phyloP scores from a whole-genome alignment of 768 basidiomycete species.

The Russula sp. region DNA sequence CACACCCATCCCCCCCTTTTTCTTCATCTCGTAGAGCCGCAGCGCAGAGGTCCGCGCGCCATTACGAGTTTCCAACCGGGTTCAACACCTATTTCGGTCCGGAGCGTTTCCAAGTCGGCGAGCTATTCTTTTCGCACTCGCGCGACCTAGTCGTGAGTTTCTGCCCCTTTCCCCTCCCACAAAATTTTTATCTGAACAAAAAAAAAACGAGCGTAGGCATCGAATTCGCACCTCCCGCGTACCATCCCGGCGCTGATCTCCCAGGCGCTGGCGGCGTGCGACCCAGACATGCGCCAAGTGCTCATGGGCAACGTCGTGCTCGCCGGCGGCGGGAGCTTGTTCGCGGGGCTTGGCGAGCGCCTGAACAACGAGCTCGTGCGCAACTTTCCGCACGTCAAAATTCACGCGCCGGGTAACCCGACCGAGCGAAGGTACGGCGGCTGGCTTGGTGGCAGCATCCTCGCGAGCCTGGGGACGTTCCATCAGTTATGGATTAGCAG shows the following conservation, averaged over 20 bases:
- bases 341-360: slow-evolving; percentile 81
- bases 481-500: slow-evolving; percentile 95
- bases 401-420: slow-evolving; percentile 87
- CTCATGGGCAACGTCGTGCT: slow-evolving; percentile 92
- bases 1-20: no score
- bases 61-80: slow-evolving; percentile 95
- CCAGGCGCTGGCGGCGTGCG: slow-evolving; percentile 76
- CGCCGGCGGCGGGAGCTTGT: slow-evolving; percentile 88
- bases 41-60: slow-evolving; percentile 48
- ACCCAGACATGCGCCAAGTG: slow-evolving; percentile 85
- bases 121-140: slow-evolving; percentile 82
- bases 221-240: slow-evolving; percentile 67
- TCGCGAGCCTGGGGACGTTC: slow-evolving; percentile 94
- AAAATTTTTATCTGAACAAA: neutral
- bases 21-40: slow-evolving; percentile 44
- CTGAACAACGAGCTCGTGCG: slow-evolving; percentile 69
- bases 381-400: slow-evolving; percentile 80
- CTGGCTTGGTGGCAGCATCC: slow-evolving; percentile 94
- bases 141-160: slow-evolving; percentile 29
- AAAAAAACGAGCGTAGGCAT: slow-evolving; percentile 30
- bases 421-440: slow-evolving; percentile 86
- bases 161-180: no score
- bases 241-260: slow-evolving; percentile 70
- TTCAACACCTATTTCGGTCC: slow-evolving; percentile 77
- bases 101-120: slow-evolving; percentile 80